Evolutionary conservation across 768 basidiomycete genomes (phyloP).

Genomic region (Termitomyces sp.): DNA sequence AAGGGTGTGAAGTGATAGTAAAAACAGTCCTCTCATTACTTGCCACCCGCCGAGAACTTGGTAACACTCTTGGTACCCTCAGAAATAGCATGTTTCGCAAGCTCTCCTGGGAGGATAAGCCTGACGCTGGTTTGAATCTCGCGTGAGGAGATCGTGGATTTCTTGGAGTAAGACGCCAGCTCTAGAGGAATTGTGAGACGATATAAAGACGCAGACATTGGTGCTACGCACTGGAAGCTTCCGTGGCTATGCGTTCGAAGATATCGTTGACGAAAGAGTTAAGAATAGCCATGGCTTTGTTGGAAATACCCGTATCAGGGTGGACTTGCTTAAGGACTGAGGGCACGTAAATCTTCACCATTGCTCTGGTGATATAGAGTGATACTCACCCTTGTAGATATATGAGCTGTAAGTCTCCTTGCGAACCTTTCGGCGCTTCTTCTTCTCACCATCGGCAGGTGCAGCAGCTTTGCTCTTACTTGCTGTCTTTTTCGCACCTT

Average conservation of each 20-base stretch:
- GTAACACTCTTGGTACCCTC: constrained; percentile 45
- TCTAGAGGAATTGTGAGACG: constrained; percentile 46
- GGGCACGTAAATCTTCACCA: constrained; percentile 1
- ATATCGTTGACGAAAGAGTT: constrained; percentile 87
- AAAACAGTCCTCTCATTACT: constrained; percentile 22
- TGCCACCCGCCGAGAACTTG: constrained; percentile 53
- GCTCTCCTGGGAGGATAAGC: constrained; percentile 80
- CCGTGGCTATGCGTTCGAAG: constrained; percentile 76
- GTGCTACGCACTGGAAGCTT: constrained; percentile 56
- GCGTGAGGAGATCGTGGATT: constrained; percentile 88
- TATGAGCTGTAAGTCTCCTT: constrained; percentile 86
- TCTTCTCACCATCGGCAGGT: constrained; percentile 64
- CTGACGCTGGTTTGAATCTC: constrained; percentile 87
- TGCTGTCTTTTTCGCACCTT: constrained; percentile 50
- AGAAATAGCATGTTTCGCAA: constrained; percentile 86
- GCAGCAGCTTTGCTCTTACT: constrained; percentile 27
- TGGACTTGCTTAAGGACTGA: constrained; percentile 87
- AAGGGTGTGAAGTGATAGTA: background rate
- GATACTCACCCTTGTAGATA: constrained; percentile 71
- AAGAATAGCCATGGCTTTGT: constrained; percentile 82
- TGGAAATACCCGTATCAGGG: constrained; percentile 91
- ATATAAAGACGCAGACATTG: constrained; percentile 18
- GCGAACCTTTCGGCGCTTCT: constrained; percentile 76
- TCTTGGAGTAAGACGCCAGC: constrained; percentile 84
- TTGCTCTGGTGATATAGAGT: too few relatives aligned